A percentile compares a stretch with the other conserved stretches of the same genome.
Conservation (phyloP, 306 rosid genomes). For the Corylus heterophylla region DNA sequence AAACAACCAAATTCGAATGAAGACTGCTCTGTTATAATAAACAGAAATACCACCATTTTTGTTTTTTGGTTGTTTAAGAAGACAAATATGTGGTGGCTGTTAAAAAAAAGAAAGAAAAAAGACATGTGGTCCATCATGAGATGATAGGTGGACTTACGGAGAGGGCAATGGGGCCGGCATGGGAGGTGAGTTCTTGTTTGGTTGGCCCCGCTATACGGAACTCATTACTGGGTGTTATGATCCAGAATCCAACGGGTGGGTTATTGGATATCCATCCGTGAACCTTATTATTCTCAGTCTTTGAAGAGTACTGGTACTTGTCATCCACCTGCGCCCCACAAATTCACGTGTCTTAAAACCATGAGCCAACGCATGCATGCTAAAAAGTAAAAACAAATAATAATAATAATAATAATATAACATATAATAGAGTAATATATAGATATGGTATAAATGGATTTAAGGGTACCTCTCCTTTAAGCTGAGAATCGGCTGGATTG, state of each 20-base stretch:
- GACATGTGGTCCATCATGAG: not conserved
- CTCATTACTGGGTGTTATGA: constrained; percentile 77
- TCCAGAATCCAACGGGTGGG: constrained; percentile 65
- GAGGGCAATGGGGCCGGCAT: constrained; percentile 73
- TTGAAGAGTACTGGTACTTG: constrained; percentile 72
- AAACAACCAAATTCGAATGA: not conserved
- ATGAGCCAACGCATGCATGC: no score
- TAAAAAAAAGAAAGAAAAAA: not conserved
- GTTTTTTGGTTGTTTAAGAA: no score
- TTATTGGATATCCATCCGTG: constrained; percentile 71
- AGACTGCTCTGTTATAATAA: no score
- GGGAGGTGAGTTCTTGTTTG: constrained; percentile 91
- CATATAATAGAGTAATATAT: no score
- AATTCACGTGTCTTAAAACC: not conserved
- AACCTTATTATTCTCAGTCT: constrained; percentile 48
- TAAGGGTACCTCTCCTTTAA: constrained; percentile 61
- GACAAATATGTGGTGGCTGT: no score
- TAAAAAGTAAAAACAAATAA: no score
- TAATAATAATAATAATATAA: no score
- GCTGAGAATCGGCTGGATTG: constrained; percentile 27
- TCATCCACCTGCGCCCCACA: constrained; percentile 69
- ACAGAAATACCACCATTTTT: no score
- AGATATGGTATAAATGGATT: not conserved
- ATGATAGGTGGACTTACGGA: constrained; percentile 44
- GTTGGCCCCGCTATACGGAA: constrained; percentile 65